Evolutionary conservation across 176 grass and related monocot species (phyloP).

Genomic region (Oryza officinalis): DNA sequence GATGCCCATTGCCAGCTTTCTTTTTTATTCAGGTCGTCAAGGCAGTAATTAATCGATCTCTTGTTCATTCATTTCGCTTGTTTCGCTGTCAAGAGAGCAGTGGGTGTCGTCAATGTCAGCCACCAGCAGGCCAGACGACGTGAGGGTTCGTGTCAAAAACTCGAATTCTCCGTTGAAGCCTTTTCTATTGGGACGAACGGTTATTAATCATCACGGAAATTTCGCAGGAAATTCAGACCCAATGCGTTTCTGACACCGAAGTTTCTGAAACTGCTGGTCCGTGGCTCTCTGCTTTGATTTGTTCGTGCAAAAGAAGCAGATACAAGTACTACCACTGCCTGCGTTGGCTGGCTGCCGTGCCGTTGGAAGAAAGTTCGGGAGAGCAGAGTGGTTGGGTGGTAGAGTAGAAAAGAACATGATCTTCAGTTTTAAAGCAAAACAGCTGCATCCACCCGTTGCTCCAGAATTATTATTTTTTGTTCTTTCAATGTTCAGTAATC

Average conservation of each 20-base stretch:
- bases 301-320: background rate
- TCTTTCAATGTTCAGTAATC: background rate
- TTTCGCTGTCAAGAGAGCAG: background rate
- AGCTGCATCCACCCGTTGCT: background rate
- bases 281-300: background rate
- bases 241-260: background rate
- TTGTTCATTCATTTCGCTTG: background rate
- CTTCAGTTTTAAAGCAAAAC: background rate
- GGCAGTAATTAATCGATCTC: background rate
- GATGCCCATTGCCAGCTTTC: background rate
- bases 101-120: background rate
- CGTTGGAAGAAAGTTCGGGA: background rate
- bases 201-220: too few relatives aligned
- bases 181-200: background rate
- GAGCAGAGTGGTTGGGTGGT: background rate
- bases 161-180: background rate
- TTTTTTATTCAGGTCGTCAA: background rate
- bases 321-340: background rate
- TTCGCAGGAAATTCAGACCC: background rate
- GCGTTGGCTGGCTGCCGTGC: background rate
- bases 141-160: background rate
- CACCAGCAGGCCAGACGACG: background rate
- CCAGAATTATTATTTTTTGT: background rate
- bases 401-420: background rate
- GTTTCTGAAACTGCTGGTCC: too few relatives aligned